phyloP scores from a whole-genome alignment of 2,329 filamentous ascomycete species.

The Ophiostoma novo-ulmi region DNA sequence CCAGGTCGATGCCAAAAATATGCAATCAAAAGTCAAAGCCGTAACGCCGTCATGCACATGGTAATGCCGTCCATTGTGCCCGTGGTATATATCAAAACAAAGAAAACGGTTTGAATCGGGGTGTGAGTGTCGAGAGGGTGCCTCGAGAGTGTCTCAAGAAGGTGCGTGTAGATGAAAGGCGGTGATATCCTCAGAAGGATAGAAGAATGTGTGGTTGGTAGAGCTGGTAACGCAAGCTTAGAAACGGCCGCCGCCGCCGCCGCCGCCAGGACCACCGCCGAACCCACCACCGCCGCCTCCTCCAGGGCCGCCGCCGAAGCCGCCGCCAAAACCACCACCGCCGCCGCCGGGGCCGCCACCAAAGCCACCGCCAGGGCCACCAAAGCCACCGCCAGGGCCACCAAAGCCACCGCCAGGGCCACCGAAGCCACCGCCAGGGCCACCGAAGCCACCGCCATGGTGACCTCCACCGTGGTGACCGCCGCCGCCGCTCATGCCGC shows the following conservation, averaged over 20 bases:
- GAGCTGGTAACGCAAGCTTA: neutral
- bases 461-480: slow-evolving; percentile 13
- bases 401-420: neutral
- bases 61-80: neutral
- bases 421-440: neutral
- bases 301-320: neutral
- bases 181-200: neutral
- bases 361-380: neutral
- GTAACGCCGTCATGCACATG: neutral
- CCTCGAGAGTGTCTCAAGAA: neutral
- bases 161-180: neutral
- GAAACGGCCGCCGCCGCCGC: slow-evolving; percentile 8
- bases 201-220: neutral
- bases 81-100: neutral
- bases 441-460: slow-evolving; percentile 1
- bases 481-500: slow-evolving; percentile 7
- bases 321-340: slow-evolving; percentile 11
- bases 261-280: neutral
- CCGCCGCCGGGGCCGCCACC: neutral
- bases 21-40: neutral
- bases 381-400: neutral
- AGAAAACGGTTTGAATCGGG: neutral
- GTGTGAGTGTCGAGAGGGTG: neutral
- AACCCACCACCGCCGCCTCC: slow-evolving; percentile 13
- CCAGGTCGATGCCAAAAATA: neutral